Conservation (phyloP, 495 filamentous ascomycete species). For the Usnea hakonensis region DNA sequence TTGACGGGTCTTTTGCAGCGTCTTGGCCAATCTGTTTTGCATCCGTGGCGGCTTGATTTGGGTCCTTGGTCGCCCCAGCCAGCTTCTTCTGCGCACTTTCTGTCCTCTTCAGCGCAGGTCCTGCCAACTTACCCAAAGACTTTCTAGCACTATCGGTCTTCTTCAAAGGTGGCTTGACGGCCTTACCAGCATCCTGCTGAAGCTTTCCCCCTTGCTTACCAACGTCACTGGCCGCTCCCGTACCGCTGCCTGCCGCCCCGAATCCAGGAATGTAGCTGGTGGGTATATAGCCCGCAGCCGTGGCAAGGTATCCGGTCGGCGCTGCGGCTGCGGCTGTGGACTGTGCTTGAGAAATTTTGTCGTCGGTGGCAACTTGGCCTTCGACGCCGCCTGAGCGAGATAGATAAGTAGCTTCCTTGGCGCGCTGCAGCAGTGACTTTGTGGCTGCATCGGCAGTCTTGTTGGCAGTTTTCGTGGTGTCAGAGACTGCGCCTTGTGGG, state of each 20-base stretch:
- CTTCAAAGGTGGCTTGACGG: constrained; percentile 1
- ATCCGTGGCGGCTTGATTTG: background rate
- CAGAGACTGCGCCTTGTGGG: constrained; percentile 18
- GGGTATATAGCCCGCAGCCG: constrained; percentile 22
- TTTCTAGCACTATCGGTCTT: background rate
- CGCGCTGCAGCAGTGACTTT: constrained; percentile 20
- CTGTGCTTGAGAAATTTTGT: constrained; percentile 10
- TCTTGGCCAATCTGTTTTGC: background rate
- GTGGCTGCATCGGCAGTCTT: constrained; percentile 10
- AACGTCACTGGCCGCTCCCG: background rate
- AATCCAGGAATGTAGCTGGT: constrained; percentile 19
- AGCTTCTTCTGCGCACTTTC: constrained; percentile 9
- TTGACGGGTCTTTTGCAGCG: background rate
- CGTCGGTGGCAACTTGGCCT: constrained; percentile 9
- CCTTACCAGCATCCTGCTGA: background rate
- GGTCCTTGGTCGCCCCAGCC: background rate
- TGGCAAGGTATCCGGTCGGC: constrained; percentile 12
- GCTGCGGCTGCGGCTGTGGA: background rate
- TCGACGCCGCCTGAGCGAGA: constrained; percentile 18
- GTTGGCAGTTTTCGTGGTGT: constrained; percentile 13
- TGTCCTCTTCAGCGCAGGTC: background rate
- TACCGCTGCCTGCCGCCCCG: background rate
- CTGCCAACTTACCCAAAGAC: background rate
- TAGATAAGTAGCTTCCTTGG: constrained; percentile 19
- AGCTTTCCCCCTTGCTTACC: background rate